A percentile compares a stretch with the other conserved stretches of the same genome.
Conservation (phyloP, 1,284 basidiomycete species). For the Exobasidium rhododendri region DNA sequence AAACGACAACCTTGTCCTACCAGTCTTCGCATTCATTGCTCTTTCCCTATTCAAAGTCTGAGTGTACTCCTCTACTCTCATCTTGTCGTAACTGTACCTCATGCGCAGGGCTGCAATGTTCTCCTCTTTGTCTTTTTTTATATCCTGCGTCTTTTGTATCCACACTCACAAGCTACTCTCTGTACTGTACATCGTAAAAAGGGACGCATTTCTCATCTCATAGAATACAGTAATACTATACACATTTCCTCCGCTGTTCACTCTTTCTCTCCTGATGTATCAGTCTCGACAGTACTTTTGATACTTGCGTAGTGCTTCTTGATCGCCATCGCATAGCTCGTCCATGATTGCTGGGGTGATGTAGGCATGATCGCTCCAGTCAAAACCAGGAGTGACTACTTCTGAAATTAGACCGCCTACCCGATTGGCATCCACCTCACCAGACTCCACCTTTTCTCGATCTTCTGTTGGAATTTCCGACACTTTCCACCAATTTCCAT, state of each 20-base stretch:
- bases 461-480: constrained; percentile 31
- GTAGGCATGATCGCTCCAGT: constrained; percentile 4
- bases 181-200: no score
- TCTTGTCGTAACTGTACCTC: not conserved
- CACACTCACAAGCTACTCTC: no score
- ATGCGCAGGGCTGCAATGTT: no score
- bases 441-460: constrained; percentile 11
- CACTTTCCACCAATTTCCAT: constrained; percentile 38
- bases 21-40: constrained; percentile 40
- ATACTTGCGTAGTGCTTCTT: not conserved
- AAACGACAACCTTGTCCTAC: constrained; percentile 52
- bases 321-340: not conserved
- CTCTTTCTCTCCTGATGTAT: no score
- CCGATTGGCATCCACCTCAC: constrained; percentile 14
- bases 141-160: no score
- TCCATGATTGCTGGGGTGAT: not conserved
- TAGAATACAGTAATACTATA: no score
- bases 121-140: no score
- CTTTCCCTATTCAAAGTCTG: constrained; percentile 1
- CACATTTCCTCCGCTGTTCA: no score
- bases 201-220: no score
- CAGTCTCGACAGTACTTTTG: not conserved
- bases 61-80: not conserved
- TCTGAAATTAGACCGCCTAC: constrained; percentile 34
- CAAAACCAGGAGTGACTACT: constrained; percentile 27